Percentiles rank a stretch among this genome's conserved stretches.
These are phyloP conservation scores for Cyclospora cayetanensis DNA, from an alignment of 169 alveolate species.

Conservation along the genomic window DNA sequence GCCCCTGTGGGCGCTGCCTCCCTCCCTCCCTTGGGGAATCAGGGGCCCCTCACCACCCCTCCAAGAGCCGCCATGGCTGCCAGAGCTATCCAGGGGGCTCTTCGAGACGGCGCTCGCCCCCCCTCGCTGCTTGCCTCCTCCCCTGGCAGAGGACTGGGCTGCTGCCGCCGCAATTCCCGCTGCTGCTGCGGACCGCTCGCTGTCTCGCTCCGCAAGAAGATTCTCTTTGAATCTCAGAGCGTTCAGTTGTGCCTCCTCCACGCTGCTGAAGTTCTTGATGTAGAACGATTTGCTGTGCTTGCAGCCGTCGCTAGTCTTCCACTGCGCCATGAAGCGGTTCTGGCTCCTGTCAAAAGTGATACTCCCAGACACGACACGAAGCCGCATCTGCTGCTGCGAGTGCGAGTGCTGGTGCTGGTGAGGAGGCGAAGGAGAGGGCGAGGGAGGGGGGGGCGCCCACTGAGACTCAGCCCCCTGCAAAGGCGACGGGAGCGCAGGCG, in stretches of 20 bases:
- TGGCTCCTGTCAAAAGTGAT: slow-evolving; percentile 81
- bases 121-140: slow-evolving; percentile 5
- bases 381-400: slow-evolving; percentile 52
- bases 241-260: slow-evolving; percentile 77
- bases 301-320: slow-evolving; percentile 84
- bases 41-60: neutral
- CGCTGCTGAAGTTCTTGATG: slow-evolving; percentile 77
- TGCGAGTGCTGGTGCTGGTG: slow-evolving; percentile 31
- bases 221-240: slow-evolving; percentile 67
- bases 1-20: neutral
- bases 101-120: slow-evolving; percentile 1
- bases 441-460: neutral
- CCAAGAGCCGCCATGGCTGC: neutral
- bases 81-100: neutral
- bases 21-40: neutral
- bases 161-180: neutral
- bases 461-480: neutral
- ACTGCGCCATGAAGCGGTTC: slow-evolving; percentile 84
- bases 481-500: neutral
- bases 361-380: slow-evolving; percentile 80
- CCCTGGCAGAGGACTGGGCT: neutral
- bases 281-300: slow-evolving; percentile 82
- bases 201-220: slow-evolving; percentile 46
- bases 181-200: slow-evolving; percentile 27
- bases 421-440: neutral